These are phyloP conservation scores for Didymella arachidicola DNA, from an alignment of 2,329 filamentous ascomycete genomes.

Conservation along the genomic window DNA sequence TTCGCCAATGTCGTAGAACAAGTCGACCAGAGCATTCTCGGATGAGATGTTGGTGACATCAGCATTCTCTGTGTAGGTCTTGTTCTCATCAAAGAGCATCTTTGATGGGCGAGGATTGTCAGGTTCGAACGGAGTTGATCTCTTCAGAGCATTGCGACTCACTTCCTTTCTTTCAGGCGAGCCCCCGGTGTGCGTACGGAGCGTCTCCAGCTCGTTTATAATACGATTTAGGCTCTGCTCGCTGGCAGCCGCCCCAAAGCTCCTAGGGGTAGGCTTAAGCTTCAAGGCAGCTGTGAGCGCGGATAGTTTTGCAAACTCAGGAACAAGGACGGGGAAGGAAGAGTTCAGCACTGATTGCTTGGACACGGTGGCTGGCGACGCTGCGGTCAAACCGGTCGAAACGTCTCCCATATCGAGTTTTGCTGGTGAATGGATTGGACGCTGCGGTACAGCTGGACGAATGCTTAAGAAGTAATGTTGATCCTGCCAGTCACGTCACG, in stretches of 20 bases:
- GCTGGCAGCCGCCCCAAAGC: not conserved
- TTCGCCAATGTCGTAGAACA: not conserved
- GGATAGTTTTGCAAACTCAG: not conserved
- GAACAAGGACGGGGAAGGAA: not conserved
- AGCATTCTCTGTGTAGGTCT: not conserved
- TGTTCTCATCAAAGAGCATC: not conserved
- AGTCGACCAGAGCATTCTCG: not conserved
- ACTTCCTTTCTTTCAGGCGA: not conserved
- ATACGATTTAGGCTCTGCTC: not conserved
- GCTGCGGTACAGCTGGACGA: not conserved
- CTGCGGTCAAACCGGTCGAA: not conserved
- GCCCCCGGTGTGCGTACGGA: not conserved
- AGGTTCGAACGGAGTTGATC: not conserved
- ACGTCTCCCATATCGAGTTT: not conserved
- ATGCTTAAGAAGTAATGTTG: not conserved
- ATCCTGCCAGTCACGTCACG: not conserved
- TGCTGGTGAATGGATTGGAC: not conserved
- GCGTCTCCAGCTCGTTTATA: not conserved
- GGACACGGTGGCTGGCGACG: not conserved
- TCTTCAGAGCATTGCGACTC: not conserved
- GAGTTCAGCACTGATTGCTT: constrained; percentile 2
- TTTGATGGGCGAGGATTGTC: not conserved
- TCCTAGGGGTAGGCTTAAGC: not conserved
- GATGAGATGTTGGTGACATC: not conserved
- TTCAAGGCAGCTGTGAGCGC: not conserved